Conservation (phyloP, 2,329 filamentous ascomycete genomes). For the Fusarium transvaalense region DNA sequence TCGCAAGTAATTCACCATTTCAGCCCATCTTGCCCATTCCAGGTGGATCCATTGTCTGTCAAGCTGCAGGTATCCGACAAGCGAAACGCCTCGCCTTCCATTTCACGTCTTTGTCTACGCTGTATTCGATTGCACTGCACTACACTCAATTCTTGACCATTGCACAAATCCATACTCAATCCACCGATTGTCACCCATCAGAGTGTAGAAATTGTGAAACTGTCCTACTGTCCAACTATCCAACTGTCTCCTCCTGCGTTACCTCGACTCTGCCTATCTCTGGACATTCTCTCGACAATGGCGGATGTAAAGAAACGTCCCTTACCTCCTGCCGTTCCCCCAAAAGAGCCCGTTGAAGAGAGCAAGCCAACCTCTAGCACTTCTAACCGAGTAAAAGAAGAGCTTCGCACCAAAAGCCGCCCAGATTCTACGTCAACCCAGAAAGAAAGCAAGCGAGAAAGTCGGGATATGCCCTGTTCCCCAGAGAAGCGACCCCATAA, state of each 20-base stretch:
- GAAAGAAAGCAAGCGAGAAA: constrained; percentile 19
- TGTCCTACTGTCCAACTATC: constrained; percentile 3
- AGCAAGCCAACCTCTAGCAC: not conserved
- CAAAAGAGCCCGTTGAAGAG: constrained; percentile 29
- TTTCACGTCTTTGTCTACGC: not conserved
- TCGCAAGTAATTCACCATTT: not conserved
- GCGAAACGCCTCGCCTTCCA: constrained; percentile 18
- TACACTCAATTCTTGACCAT: not conserved
- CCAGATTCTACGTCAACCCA: not conserved
- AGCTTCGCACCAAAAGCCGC: not conserved
- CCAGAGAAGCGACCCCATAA: constrained; percentile 35
- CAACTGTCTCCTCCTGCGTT: not conserved
- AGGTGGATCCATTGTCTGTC: not conserved
- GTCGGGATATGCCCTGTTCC: constrained; percentile 22
- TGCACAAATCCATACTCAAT: not conserved
- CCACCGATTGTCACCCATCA: not conserved
- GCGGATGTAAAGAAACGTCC: constrained; percentile 17
- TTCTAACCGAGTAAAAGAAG: not conserved
- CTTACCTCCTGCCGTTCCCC: constrained; percentile 30
- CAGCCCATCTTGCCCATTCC: not conserved
- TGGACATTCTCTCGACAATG: constrained; percentile 13
- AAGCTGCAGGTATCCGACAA: constrained; percentile 18
- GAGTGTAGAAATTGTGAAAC: not conserved
- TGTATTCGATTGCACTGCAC: not conserved
- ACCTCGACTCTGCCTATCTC: not conserved